Evolutionary conservation across 495 filamentous ascomycete genomes (phyloP), one percentile per base, ranked within the genome.

Genomic region (Articulospora tetracladia): DNA sequence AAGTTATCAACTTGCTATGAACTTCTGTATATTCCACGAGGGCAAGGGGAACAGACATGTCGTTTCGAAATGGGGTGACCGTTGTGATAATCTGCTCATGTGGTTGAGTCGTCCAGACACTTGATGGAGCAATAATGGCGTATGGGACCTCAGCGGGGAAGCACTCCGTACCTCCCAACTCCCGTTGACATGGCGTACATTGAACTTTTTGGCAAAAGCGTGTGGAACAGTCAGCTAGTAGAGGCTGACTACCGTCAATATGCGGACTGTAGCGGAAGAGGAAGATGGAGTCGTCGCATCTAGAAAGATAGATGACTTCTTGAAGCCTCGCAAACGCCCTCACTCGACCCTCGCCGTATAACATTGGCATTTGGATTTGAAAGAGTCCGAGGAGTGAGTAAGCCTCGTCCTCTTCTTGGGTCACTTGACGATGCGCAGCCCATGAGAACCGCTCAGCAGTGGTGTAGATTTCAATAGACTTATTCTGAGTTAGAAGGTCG

Each of bases 331-430:
- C 28, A 47, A 77, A 76, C 0, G 73, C 73, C 26, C 49, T 65
- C 12, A 62, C 26, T 15, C 28, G 39, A 1, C 74, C 71, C 57
- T 77, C 73, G 0, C 75, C 74, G 39, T 76, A 76, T 1, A 77
- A 58, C 17, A 77, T 24, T 0, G 75, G 74, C 71, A 77, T 76
- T 39, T 70, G 69, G 8, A 77, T 51, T 12, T 63, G 67, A 36
- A 77, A 74, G 1, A 77, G 50, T 0, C 73, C 74, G 4, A 77
- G 24, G 1, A 77, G 58, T 27, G 64, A 73, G 52, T 76, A 77
- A 0, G 73, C 72, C 6, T 48, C 60, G 47, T 77, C 75, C 65
- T 77, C 73, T 48, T 59, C 22, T 30, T 66, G 56, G 3, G 63
- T 69, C 1, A 72, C 73, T 15, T 50, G 10, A 22, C 74, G 54